Evolutionary conservation across 2,329 filamentous ascomycete genomes (phyloP), one percentile per base, ranked within the genome.

Genomic region (Alternaria sp.): DNA sequence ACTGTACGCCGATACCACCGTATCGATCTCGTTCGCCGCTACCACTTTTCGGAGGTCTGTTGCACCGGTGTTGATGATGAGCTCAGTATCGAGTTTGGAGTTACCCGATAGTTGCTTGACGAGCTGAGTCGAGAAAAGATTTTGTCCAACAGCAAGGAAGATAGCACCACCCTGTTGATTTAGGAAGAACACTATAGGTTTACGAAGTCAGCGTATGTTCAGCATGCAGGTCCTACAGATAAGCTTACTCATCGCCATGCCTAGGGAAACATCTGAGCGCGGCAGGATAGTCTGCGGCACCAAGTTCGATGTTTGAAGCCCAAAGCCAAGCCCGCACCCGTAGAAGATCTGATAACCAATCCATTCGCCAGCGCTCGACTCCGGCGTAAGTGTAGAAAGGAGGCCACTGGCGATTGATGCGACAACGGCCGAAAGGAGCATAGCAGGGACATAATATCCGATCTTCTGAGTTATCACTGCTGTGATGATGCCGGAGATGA

Each of bases 1-100:
- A 71, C 90, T 92, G 78, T 92, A 92, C 0, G 88, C 89, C 1
- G 82, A 67, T 2, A 88, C 80, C 2, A 93, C 88, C 0, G 80
- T 78, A 6, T 75, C 74, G 6, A 89, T 75, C 57, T 83, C 85
- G 57, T 87, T 71, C 0, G 78, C 67, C 0, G 85, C 80, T n/a
- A 92, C 86, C 2, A 82, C 73, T 18, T 69, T 67, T 51, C 84
- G 83, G 12, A 94, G 80, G 37, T 87, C 84, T 0, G 89, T 92
- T 0, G 86, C 85, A 25, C 86, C 86, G 1, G 67, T 70, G 15
- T 71, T 57, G 20, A 73, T 60, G 28, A 74, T 69, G 9, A 44
- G 46, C 26, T 60, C n/a, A 4, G 60, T 57, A 28, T 73, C 62
- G 8, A 77, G 45, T 4, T 69, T 71, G 4, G 71, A 67, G 26